Conservation (phyloP, 2,329 filamentous ascomycete genomes). For the Allantophomopsis cytisporea region DNA sequence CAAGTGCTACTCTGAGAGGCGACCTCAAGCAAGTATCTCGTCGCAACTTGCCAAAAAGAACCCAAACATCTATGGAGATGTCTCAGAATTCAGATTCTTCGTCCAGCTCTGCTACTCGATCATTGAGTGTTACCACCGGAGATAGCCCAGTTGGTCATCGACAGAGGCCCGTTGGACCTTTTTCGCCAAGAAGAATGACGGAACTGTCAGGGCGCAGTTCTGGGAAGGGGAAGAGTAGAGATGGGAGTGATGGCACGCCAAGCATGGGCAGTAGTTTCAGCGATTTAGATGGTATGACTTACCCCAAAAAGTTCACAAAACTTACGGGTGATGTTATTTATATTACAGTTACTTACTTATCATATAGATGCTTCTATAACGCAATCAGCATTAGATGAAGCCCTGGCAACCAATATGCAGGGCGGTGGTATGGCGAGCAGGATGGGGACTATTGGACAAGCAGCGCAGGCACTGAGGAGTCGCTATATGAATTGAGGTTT, state of each 20-base stretch:
- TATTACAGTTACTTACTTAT: constrained; percentile 3
- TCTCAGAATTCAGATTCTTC: constrained; percentile 47
- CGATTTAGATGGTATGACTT: constrained; percentile 56
- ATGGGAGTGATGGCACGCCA: constrained; percentile 59
- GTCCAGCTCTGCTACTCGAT: constrained; percentile 27
- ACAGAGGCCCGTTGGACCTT: constrained; percentile 22
- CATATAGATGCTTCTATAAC: constrained; percentile 61
- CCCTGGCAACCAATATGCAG: constrained; percentile 58
- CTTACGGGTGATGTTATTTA: constrained; percentile 1
- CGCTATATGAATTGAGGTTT: constrained; percentile 25
- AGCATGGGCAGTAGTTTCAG: constrained; percentile 82
- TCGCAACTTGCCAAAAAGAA: constrained; percentile 6
- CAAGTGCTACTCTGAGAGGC: constrained; percentile 14
- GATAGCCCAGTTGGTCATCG: constrained; percentile 18
- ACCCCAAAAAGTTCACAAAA: neutral
- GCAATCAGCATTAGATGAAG: constrained; percentile 69
- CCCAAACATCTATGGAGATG: constrained; percentile 3
- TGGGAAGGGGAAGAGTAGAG: constrained; percentile 35
- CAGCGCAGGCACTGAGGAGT: constrained; percentile 37
- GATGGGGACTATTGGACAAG: constrained; percentile 55
- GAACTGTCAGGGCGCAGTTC: constrained; percentile 44
- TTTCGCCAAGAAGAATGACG: constrained; percentile 44
- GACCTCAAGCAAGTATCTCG: constrained; percentile 10
- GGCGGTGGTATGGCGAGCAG: constrained; percentile 42
- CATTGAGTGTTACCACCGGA: constrained; percentile 7